These are phyloP conservation scores for Mucor irregularis DNA, from an alignment of 371 early-diverging fungal genomes.

Conservation along the genomic window DNA sequence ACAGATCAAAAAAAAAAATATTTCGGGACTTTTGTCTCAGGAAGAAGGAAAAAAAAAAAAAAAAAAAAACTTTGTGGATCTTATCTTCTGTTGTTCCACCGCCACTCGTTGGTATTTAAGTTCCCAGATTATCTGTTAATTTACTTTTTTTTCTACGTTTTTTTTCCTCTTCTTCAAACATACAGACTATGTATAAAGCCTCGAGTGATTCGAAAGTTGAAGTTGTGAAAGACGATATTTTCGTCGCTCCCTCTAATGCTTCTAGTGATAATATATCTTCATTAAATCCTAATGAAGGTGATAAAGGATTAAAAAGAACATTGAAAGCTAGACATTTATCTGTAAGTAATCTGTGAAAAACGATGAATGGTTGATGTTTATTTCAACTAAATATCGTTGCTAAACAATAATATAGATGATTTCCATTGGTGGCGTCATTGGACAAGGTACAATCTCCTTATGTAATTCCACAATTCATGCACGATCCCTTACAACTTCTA, in stretches of 20 bases:
- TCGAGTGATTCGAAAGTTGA: background rate
- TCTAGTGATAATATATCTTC: background rate
- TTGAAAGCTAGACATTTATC: slow-evolving; percentile 21
- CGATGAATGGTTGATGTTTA: too few species aligned
- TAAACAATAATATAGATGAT: too few species aligned
- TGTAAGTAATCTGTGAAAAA: background rate
- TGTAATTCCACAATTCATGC: background rate
- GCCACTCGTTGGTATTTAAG: too few species aligned
- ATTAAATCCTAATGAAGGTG: slow-evolving; percentile 9
- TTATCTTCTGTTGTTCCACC: too few species aligned
- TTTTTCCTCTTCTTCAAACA: too few species aligned
- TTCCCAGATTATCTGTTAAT: background rate
- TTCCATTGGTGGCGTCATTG: slow-evolving; percentile 26
- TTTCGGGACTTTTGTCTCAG: background rate
- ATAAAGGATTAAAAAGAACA: slow-evolving; percentile 18
- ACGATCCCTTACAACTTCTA: background rate
- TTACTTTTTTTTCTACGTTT: background rate
- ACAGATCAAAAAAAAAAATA: background rate
- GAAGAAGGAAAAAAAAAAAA: background rate
- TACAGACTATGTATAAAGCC: slow-evolving; percentile 1
- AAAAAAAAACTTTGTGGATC: background rate
- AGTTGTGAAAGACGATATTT: background rate
- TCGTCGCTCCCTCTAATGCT: background rate
- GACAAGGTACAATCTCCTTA: slow-evolving; percentile 12
- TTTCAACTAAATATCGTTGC: too few species aligned